Base-by-base conservation (phyloP, 495 filamentous ascomycete genomes). In the Evansstolkia leycettana region DNA sequence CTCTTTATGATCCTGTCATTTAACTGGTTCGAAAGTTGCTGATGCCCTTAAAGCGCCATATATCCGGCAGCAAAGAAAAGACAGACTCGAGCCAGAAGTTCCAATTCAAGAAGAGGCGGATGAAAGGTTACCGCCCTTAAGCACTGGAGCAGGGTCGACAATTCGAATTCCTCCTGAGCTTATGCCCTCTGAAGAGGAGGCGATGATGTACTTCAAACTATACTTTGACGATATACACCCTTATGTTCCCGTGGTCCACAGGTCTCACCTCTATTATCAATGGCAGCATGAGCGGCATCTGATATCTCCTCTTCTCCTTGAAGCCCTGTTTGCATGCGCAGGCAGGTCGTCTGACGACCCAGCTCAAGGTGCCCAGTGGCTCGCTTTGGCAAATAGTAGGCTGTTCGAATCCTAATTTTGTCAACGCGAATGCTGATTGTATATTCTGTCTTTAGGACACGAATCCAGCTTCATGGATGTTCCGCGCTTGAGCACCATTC, bases 391-490 rank as follows among this genome's bases (percentile, higher is more conserved):
- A 38, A 81, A 83, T 28, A 82, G 89, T 94, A 62, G 66, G 85
- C 50, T 36, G 16, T 18, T 13, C 20, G 4, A 13, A 16, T 8
- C 28, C 26, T 12, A 31, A 7, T 15, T n/a, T n/a, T n/a, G n/a
- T n/a, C n/a, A n/a, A 15, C 27, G 4, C 27, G 5, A 5, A 6
- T 15, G 13, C 5, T 29, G 4, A 29, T 29, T 15, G 27, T 5
- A 33, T 7, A 33, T 33, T 3, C 31, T 33, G 17, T 60, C 31
- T 18, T 14, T 12, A 94, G 88, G 81, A 47, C 90, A 98, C 52
- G 84, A 87, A 45, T 83, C 94, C 55, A 90, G 82, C 39, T 98
- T 96, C 48, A 87, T 92, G 76, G 90, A 98, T 53, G 79, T 90
- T 14, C 87, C 90, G 6, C 73, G 90, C 6, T 45, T 98, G 39